Base-by-base conservation (phyloP, 345 rosid genomes). In the Arabidopsis suecica region DNA sequence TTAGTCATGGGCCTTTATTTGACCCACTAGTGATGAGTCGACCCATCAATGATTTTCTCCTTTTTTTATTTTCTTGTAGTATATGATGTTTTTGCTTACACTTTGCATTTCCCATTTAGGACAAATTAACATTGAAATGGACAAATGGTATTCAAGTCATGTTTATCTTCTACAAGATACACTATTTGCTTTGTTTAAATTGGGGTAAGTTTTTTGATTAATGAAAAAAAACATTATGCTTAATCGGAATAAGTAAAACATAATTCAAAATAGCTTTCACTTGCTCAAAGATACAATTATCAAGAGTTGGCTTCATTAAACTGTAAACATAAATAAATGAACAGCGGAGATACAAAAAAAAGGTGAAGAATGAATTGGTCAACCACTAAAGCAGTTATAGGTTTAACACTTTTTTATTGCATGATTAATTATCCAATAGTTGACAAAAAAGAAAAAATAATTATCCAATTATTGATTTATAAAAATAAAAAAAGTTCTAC, bases 321-420 rank as follows among this genome's bases (percentile, higher is more conserved):
- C 34, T 60, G 66, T 59, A 16, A 49, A 30, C 44, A 51, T 22
- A 23, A 42, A 51, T 51, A 61, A n/a, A 76, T 61, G 69, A 41
- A 33, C 5, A 20, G 2, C 22, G 14, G 14, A 62, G 44, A 53
- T 65, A 54, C 38, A 36, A 42, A 12, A 50, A 55, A 61, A 62
- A 77, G 53, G 80, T 70, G 72, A 60, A 64, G 50, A 77, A 64
- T 11, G 71, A 62, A 70, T 71, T 77, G 62, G 61, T 64, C 67
- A 70, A 63, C 80, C 61, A 62, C 75, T 77, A 37, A 70, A 45
- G 38, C 64, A 37, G 66, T 62, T 77, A 45, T 45, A 77, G 75
- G 71, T 69, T 36, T 63, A 36, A 54, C 65, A 69, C 42, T 38
- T 70, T 49, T 48, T 56, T 70, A 45, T 70, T 77, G 71, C 75